phyloP scores from a whole-genome alignment of 2,329 filamentous ascomycete genomes.

The Xylaria sp. region DNA sequence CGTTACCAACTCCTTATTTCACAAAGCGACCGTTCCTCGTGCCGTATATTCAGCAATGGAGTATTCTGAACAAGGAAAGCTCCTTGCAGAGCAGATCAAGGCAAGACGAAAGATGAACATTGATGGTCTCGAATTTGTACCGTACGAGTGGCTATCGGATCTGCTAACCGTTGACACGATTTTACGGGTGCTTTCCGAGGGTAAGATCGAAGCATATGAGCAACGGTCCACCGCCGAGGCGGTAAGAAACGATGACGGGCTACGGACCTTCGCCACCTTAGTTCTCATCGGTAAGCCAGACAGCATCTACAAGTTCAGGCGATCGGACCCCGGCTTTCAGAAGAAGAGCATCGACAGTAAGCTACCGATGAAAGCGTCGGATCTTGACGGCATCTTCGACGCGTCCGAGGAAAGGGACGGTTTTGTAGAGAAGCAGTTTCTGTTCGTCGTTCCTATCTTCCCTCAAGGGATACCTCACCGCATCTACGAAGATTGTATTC shows the following conservation, averaged over 20 bases:
- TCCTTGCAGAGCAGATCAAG: neutral
- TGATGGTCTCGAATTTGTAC: neutral
- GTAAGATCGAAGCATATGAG: neutral
- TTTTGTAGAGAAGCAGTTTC: neutral
- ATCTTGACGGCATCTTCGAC: neutral
- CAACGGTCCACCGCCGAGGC: neutral
- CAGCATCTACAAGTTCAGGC: neutral
- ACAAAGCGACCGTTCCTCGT: neutral
- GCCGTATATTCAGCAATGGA: neutral
- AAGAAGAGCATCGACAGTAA: neutral
- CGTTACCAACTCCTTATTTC: neutral
- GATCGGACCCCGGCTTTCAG: neutral
- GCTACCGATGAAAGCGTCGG: neutral
- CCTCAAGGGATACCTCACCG: conserved; percentile 1
- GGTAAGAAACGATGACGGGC: neutral
- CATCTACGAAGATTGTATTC: neutral
- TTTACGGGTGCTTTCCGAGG: neutral
- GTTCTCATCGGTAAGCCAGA: neutral
- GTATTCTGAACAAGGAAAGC: neutral
- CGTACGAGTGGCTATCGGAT: neutral
- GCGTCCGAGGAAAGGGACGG: neutral
- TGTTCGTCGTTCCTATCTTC: neutral
- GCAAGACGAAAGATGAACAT: neutral
- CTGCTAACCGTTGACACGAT: neutral
- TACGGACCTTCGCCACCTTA: neutral